Conservation (phyloP, 805 yeast genomes). For the Candida hispaniensis region DNA sequence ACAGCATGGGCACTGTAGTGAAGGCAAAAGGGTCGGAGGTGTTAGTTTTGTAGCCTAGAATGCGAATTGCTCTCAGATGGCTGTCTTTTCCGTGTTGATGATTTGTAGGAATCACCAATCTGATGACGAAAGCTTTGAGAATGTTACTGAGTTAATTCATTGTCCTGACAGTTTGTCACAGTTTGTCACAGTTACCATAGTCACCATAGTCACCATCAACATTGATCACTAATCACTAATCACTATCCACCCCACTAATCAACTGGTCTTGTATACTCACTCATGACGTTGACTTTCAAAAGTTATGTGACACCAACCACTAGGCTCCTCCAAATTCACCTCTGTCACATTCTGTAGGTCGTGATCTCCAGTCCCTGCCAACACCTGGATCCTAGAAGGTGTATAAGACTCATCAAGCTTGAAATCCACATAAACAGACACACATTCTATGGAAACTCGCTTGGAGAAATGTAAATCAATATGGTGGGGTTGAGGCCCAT, state of each 20-base stretch:
- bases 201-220: too few species aligned
- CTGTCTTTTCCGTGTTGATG: constrained; percentile 96
- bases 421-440: constrained; percentile 64
- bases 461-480: constrained; percentile 73
- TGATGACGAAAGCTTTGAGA: constrained; percentile 55
- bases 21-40: constrained; percentile 22
- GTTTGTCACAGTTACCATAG: too few species aligned
- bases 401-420: constrained; percentile 83
- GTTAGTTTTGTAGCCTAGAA: constrained; percentile 29
- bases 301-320: constrained; percentile 66
- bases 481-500: constrained; percentile 80
- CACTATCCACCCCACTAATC: too few species aligned
- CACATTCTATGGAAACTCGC: constrained; percentile 53
- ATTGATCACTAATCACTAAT: too few species aligned
- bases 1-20: constrained; percentile 22
- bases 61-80: constrained; percentile 66
- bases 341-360: constrained; percentile 59
- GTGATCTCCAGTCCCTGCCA: constrained; percentile 73
- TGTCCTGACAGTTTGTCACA: background rate
- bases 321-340: constrained; percentile 50
- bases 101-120: constrained; percentile 56
- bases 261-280: too few species aligned
- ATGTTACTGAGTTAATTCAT: constrained; percentile 31
- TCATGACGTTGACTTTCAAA: constrained; percentile 46
- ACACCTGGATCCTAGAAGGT: constrained; percentile 54